Base-by-base conservation (phyloP, 2,329 filamentous ascomycete genomes). In the Colletotrichum sp. region DNA sequence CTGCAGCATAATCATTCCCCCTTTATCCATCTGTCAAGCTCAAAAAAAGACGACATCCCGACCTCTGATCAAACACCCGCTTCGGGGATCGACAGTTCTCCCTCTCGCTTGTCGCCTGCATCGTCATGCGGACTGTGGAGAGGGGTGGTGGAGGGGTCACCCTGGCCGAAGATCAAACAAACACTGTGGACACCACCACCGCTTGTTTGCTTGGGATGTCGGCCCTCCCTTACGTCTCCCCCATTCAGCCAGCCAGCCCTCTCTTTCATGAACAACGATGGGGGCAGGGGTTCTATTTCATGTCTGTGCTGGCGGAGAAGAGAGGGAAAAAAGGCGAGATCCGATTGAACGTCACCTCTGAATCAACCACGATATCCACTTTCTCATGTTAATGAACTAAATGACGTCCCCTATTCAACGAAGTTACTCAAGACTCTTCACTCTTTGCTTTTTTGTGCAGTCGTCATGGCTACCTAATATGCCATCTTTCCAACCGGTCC, bases 141-240 rank as follows among this genome's bases (percentile, higher is more conserved):
- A 44, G 16, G 34, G 68, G 66, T 16, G n/a, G 66, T 21, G 52
- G 28, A n/a, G 26, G 28, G 59, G 28, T 30, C 9, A 73, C 49
- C 73, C 73, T 28, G 34, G 69, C 28, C 24, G 73, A 49, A 72
- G 69, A 76, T 76, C 73, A 76, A 76, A 76, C 73, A 34, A 60
- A 60, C 26, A 15, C 52, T 59, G 39, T 49, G 55, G 70, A 21
- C 39, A 24, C 15, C 36, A 63, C n/a, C 65, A 60, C 55, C 62
- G 49, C 70, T 49, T 63, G 52, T 68, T 59, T 60, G 32, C 32
- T 44, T 24, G 24, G 21, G 52, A 5, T 16, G 15, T n/a, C n/a
- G 28, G 18, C 28, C 18, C 30, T 68, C 52, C 52, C 66, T 59
- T 60, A 52, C 30, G 49, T 57, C 30, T 68, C 39, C 39, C 36